phyloP scores from a whole-genome alignment of 495 filamentous ascomycete genomes.

The Amorphotheca resinae region DNA sequence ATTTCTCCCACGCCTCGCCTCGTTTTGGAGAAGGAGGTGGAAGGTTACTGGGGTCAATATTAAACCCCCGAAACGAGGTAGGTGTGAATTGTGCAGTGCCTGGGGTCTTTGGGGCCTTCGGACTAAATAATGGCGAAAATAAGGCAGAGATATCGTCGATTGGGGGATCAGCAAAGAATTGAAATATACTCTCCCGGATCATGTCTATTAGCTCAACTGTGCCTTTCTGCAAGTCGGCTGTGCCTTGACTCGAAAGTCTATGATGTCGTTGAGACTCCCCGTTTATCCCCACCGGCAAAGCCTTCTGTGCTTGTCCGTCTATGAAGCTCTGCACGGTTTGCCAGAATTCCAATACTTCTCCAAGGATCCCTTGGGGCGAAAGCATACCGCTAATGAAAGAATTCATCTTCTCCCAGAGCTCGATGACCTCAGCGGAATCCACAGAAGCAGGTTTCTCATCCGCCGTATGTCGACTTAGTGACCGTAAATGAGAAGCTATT shows the following conservation, averaged over 20 bases:
- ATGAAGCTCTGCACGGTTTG: conserved; percentile 85
- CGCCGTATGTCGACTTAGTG: conserved; percentile 48
- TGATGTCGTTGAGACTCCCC: conserved; percentile 76
- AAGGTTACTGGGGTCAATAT: conserved; percentile 60
- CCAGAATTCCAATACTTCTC: conserved; percentile 88
- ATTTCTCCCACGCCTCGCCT: conserved; percentile 83
- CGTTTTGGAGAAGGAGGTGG: conserved; percentile 63
- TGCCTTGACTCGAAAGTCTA: conserved; percentile 57
- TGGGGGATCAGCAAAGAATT: conserved; percentile 81
- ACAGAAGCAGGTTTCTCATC: conserved; percentile 41
- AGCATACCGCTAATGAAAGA: conserved; percentile 61
- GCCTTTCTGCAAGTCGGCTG: conserved; percentile 61
- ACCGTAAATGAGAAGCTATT: conserved; percentile 60
- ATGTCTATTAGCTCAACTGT: conserved; percentile 67
- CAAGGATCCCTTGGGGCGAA: conserved; percentile 62
- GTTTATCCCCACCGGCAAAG: conserved; percentile 72
- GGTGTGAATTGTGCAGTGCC: conserved; percentile 33
- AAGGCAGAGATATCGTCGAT: conserved; percentile 80
- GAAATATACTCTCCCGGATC: conserved; percentile 62
- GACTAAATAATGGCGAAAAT: conserved; percentile 66
- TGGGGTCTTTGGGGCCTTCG: conserved; percentile 42
- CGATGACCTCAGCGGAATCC: conserved; percentile 65
- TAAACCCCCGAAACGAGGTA: conserved; percentile 48
- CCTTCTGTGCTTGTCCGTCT: conserved; percentile 68
- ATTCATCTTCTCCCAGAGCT: conserved; percentile 80